A percentile compares a stretch with the other conserved stretches of the same genome.
These are phyloP conservation scores for Forsythia suspensa DNA, from an alignment of 257 asterid genomes.

Conservation along the genomic window DNA sequence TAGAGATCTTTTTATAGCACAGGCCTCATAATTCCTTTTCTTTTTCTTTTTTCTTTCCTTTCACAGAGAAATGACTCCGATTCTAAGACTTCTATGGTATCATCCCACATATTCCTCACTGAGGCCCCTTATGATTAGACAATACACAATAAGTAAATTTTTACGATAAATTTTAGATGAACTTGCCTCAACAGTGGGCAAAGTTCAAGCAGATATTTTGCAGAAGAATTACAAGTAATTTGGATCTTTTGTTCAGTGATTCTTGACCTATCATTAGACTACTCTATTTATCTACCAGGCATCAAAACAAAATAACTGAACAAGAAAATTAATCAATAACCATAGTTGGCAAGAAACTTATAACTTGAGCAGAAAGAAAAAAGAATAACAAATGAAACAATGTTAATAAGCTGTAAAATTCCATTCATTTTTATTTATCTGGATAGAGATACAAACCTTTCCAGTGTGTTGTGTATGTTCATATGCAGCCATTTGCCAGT, in stretches of 20 bases:
- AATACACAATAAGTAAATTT: no score
- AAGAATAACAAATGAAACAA: not conserved
- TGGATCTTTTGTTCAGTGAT: not conserved
- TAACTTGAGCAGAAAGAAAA: not conserved
- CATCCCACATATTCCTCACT: not conserved
- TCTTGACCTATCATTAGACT: not conserved
- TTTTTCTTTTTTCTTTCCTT: no score
- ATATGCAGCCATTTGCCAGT: conserved; percentile 99
- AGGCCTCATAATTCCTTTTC: not conserved
- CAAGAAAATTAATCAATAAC: not conserved
- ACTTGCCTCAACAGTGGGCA: not conserved
- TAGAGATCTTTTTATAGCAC: not conserved
- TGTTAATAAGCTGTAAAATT: not conserved
- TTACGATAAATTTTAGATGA: not conserved
- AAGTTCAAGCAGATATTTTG: not conserved
- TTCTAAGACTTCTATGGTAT: not conserved
- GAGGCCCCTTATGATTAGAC: no score
- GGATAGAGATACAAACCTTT: conserved; percentile 61
- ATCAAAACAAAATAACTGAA: not conserved
- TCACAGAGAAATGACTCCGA: not conserved
- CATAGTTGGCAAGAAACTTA: not conserved
- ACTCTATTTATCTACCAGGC: not conserved
- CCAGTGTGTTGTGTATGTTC: conserved; percentile 99
- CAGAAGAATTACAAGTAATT: not conserved
- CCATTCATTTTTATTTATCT: not conserved